Conservation (phyloP, 371 early-diverging fungal genomes). For the Mortierella sp. region DNA sequence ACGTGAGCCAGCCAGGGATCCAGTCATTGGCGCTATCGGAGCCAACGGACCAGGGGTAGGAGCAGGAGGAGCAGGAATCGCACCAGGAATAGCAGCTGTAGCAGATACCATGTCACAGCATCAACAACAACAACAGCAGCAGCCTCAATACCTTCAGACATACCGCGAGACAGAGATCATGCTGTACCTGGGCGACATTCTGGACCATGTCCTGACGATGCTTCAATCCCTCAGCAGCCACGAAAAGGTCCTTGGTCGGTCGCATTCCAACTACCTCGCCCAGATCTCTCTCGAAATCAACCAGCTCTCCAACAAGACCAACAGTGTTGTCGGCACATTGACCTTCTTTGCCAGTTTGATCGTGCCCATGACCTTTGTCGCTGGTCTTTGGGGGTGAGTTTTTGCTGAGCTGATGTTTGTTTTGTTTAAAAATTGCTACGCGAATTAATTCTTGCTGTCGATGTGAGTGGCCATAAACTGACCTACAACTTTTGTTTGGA, state of each 20-base stretch:
- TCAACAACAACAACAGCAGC: constrained; percentile 11
- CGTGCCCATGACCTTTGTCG: constrained; percentile 94
- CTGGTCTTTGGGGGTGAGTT: constrained; percentile 71
- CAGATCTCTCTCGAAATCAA: constrained; percentile 98
- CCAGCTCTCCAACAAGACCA: constrained; percentile 91
- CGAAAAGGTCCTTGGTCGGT: constrained; percentile 91
- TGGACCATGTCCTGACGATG: constrained; percentile 96
- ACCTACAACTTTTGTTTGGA: neutral
- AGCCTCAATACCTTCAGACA: neutral
- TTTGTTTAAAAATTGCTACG: neutral
- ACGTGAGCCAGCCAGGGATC: constrained; percentile 2
- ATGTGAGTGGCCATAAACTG: neutral
- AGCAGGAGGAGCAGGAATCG: neutral
- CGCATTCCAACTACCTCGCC: constrained; percentile 96
- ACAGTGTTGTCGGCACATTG: constrained; percentile 90
- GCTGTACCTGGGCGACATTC: constrained; percentile 92
- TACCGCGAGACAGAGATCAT: constrained; percentile 70
- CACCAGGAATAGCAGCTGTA: constrained; percentile 11
- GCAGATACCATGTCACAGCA: neutral
- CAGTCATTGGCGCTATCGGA: neutral
- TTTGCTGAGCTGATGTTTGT: neutral
- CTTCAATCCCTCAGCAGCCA: constrained; percentile 89
- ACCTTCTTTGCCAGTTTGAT: constrained; percentile 94
- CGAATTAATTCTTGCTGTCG: neutral
- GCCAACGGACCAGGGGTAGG: neutral